phyloP scores from a whole-genome alignment of 345 rosid genomes.

The Lepidium sativum region DNA sequence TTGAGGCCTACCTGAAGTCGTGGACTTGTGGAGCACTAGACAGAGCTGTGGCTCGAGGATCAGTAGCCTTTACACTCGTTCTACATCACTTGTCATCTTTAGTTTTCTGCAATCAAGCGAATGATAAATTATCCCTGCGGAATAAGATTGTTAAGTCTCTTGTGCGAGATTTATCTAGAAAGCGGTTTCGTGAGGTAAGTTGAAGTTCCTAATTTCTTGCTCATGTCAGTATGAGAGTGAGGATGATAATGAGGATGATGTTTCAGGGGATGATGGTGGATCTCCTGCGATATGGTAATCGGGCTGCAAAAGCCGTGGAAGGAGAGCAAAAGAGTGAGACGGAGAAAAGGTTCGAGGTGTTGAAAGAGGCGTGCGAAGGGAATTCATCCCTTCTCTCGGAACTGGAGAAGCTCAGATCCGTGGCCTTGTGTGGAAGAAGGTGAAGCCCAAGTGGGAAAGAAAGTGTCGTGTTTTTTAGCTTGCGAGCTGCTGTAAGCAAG shows the following conservation, averaged over 20 bases:
- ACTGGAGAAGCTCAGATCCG: conserved; percentile 46
- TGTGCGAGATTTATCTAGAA: conserved; percentile 56
- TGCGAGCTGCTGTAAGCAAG: too few relatives aligned
- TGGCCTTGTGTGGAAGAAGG: background rate
- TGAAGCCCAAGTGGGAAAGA: background rate
- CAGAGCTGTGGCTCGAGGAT: conserved; percentile 52
- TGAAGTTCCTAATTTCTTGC: background rate
- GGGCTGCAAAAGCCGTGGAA: conserved; percentile 11
- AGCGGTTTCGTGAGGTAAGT: conserved; percentile 57
- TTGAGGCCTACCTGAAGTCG: conserved; percentile 69
- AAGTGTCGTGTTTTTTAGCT: background rate
- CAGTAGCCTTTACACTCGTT: conserved; percentile 50
- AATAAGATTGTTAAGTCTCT: conserved; percentile 60
- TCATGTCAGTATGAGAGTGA: background rate
- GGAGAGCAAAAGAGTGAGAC: conserved; percentile 16
- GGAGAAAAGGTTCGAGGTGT: conserved; percentile 35
- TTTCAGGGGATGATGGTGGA: conserved; percentile 66
- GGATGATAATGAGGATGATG: background rate
- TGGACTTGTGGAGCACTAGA: conserved; percentile 79
- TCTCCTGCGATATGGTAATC: conserved; percentile 35
- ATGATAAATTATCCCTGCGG: conserved; percentile 29
- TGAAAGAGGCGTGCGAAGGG: conserved; percentile 60
- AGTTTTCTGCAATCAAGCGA: conserved; percentile 33
- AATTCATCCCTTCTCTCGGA: conserved; percentile 44
- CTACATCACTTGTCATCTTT: conserved; percentile 62